Conservation (phyloP, 73 alveolate species). For the Halteria grandinella region DNA sequence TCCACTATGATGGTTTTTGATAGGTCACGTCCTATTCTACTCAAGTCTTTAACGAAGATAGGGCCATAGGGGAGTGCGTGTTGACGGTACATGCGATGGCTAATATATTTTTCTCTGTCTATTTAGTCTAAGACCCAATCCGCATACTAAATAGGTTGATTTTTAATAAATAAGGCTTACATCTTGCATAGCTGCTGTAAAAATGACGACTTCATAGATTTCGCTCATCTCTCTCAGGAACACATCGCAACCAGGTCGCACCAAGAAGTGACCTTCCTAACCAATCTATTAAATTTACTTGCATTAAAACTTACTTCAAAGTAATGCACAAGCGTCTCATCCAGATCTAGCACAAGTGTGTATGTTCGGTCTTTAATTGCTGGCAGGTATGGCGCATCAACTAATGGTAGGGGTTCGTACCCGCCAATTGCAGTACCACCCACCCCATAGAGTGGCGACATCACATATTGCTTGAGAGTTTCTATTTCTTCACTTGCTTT, state of each 20-base stretch:
- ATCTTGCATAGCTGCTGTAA: slow-evolving; percentile 97
- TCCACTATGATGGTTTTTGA: slow-evolving; percentile 92
- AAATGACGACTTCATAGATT: slow-evolving; percentile 94
- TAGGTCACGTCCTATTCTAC: slow-evolving; percentile 95
- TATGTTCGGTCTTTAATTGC: slow-evolving; percentile 69
- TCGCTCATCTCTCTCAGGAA: slow-evolving; percentile 91
- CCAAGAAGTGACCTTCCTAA: slow-evolving; percentile 88
- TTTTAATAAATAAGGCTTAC: slow-evolving; percentile 40
- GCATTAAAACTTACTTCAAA: slow-evolving; percentile 65
- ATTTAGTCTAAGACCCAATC: slow-evolving; percentile 91
- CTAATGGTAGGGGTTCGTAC: slow-evolving; percentile 59
- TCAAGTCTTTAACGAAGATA: slow-evolving; percentile 90
- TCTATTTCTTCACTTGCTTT: slow-evolving; percentile 59
- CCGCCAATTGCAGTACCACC: slow-evolving; percentile 74
- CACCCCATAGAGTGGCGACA: slow-evolving; percentile 69
- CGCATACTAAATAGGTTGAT: slow-evolving; percentile 76
- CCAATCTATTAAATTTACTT: slow-evolving; percentile 33
- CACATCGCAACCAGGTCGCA: slow-evolving; percentile 90
- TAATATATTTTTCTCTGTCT: slow-evolving; percentile 79
- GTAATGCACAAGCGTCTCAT: slow-evolving; percentile 97
- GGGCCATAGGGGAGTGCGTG: slow-evolving; percentile 91
- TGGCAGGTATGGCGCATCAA: slow-evolving; percentile 78
- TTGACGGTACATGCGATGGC: slow-evolving; percentile 89
- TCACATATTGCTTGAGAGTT: slow-evolving; percentile 11
- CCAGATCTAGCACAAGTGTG: slow-evolving; percentile 95